These are phyloP conservation scores for Chamaecrista fasciculata DNA, from an alignment of 306 rosid genomes.

Conservation along the genomic window DNA sequence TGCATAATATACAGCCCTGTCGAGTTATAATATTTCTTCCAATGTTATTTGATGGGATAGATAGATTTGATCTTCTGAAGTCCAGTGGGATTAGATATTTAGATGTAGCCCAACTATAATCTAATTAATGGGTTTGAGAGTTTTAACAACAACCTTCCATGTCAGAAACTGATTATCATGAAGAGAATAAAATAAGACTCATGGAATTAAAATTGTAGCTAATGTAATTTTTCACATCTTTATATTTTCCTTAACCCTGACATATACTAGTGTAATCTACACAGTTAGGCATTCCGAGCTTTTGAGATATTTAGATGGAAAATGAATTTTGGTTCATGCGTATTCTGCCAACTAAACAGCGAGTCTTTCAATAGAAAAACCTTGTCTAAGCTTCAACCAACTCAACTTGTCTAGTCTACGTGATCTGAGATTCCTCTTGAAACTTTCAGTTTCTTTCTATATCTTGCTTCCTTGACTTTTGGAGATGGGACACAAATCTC, in stretches of 20 bases:
- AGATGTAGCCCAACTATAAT: not conserved
- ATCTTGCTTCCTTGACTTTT: slow-evolving; percentile 12
- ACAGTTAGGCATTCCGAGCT: slow-evolving; percentile 66
- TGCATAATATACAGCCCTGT: not conserved
- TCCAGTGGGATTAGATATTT: slow-evolving; percentile 7
- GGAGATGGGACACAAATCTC: slow-evolving; percentile 9
- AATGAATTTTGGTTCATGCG: slow-evolving; percentile 85
- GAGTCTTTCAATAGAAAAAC: slow-evolving; percentile 83
- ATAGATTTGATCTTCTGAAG: not conserved
- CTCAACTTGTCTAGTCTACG: slow-evolving; percentile 16
- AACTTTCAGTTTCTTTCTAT: slow-evolving; percentile 19
- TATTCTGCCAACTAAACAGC: slow-evolving; percentile 90
- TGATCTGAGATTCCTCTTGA: slow-evolving; percentile 20
- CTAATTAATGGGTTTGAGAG: not conserved
- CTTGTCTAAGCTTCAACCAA: slow-evolving; percentile 39
- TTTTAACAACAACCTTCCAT: not conserved
- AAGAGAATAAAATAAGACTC: not conserved
- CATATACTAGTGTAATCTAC: not conserved
- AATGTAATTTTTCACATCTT: slow-evolving; percentile 18
- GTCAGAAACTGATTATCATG: not conserved
- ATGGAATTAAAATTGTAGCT: slow-evolving; percentile 12
- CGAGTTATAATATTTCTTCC: slow-evolving; percentile 25
- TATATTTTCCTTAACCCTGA: not conserved
- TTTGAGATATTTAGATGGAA: slow-evolving; percentile 73
- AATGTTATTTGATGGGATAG: not conserved